Evolutionary conservation across 148 eudicot genomes (phyloP).

Genomic region (Pouteria glomerata): DNA sequence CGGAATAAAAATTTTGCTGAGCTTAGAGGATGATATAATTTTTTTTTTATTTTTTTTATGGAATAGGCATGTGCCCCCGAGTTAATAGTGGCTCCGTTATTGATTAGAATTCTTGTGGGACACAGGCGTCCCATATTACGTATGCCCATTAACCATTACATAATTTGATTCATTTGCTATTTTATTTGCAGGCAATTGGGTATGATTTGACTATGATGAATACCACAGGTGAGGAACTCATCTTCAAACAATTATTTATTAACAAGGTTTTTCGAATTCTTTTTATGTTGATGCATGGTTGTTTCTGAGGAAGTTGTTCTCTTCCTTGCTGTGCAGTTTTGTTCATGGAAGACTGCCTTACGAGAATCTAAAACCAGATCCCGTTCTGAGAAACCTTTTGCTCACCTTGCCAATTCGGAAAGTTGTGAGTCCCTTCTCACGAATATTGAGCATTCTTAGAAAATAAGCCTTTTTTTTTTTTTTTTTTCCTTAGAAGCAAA

Average conservation of each 20-base stretch:
- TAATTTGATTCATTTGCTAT: background rate
- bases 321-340: slow-evolving; percentile 40
- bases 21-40: too few species aligned
- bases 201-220: slow-evolving; percentile 92
- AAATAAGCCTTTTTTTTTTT: too few species aligned
- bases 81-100: too few species aligned
- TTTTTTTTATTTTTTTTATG: too few species aligned
- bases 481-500: too few species aligned
- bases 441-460: background rate
- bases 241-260: background rate
- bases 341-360: slow-evolving; percentile 96
- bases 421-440: slow-evolving; percentile 51
- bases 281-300: background rate
- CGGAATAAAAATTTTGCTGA: too few species aligned
- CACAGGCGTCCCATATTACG: too few species aligned
- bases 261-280: background rate
- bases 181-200: slow-evolving; percentile 71
- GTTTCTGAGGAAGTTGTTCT: background rate
- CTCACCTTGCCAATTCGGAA: slow-evolving; percentile 79
- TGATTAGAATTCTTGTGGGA: too few species aligned
- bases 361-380: slow-evolving; percentile 85
- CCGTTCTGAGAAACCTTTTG: slow-evolving; percentile 64
- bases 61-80: too few species aligned
- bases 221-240: slow-evolving; percentile 60
- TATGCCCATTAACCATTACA: too few species aligned